Conservation (phyloP, 495 filamentous ascomycete genomes). For the Tuber umbilicatum region DNA sequence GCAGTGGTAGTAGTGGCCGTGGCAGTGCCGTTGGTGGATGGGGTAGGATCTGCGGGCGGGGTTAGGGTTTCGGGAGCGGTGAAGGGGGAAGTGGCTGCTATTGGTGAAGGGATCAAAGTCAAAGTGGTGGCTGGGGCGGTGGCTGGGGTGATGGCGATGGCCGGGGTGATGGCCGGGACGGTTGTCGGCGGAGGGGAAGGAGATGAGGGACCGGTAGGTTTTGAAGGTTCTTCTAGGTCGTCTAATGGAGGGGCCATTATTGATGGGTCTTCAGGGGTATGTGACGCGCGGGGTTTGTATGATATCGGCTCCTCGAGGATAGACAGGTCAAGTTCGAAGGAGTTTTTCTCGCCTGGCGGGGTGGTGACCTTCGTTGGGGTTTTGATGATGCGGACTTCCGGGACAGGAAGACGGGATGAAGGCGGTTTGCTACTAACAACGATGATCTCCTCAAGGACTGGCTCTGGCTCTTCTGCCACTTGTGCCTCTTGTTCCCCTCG, state of each 20-base stretch:
- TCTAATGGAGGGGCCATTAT: conserved; percentile 40
- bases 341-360: conserved; percentile 27
- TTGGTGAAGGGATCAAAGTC: not conserved
- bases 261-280: conserved; percentile 28
- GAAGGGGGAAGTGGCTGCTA: not conserved
- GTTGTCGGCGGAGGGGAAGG: not conserved
- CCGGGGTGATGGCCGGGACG: not conserved
- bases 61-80: not conserved
- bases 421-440: conserved; percentile 3
- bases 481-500: too few species aligned
- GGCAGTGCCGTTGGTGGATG: conserved; percentile 6
- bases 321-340: conserved; percentile 33
- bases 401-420: conserved; percentile 6
- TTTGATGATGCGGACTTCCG: conserved; percentile 4
- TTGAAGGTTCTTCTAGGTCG: conserved; percentile 18
- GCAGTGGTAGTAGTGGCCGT: not conserved
- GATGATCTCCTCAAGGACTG: not conserved
- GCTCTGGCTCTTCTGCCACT: conserved; percentile 3
- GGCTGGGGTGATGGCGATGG: not conserved
- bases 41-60: not conserved
- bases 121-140: not conserved
- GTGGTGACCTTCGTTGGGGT: conserved; percentile 27
- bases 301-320: conserved; percentile 34
- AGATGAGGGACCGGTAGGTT: not conserved
- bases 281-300: conserved; percentile 22